These are phyloP conservation scores for Penicillium robsamsonii DNA, from an alignment of 495 filamentous ascomycete genomes.

Conservation along the genomic window DNA sequence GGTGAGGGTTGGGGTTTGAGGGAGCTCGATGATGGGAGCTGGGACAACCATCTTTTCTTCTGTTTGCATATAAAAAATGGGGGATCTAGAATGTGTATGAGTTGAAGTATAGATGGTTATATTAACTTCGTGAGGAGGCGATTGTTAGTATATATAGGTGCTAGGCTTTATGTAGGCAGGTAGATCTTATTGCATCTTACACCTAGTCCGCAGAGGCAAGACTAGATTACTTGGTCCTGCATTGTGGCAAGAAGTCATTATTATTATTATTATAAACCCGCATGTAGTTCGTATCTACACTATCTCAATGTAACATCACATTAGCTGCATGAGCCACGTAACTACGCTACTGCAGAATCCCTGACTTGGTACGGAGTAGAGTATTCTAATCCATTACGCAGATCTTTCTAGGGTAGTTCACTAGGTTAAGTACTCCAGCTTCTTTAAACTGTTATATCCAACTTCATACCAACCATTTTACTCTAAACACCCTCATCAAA, in stretches of 20 bases:
- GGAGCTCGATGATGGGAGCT: constrained; percentile 8
- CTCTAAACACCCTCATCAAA: neutral
- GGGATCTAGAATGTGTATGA: neutral
- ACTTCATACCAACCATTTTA: neutral
- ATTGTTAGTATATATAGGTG: neutral
- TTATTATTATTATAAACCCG: neutral
- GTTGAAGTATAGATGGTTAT: neutral
- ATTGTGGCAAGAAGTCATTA: neutral
- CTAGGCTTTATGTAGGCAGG: neutral
- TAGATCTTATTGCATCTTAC: neutral
- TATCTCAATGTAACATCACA: neutral
- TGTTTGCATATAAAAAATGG: neutral
- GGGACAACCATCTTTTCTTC: neutral
- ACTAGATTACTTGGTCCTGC: neutral
- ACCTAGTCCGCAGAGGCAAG: neutral
- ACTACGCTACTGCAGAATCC: neutral
- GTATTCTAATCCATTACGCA: neutral
- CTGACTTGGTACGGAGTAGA: neutral
- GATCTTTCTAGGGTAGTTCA: neutral
- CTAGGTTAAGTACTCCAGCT: neutral
- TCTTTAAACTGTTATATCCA: neutral
- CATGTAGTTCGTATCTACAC: neutral
- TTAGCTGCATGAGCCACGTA: constrained; percentile 1
- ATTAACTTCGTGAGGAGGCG: neutral
- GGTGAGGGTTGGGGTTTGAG: neutral